Base-by-base conservation (phyloP, 225 moss, liverwort and hornwort species). In the Sphagnum contortum region DNA sequence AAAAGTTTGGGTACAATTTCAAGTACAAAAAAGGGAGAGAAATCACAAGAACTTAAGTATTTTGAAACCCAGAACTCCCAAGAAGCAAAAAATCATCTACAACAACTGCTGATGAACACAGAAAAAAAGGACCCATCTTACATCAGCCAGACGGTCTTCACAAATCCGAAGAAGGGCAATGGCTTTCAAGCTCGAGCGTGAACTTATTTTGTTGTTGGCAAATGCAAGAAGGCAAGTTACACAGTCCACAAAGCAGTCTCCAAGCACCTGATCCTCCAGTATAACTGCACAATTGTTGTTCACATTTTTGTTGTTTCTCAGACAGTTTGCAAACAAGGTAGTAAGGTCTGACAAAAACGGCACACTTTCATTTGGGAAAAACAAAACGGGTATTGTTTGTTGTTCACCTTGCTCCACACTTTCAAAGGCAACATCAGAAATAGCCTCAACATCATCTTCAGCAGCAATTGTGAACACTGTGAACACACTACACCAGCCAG, bases 391-490 rank as follows among this genome's bases (percentile, higher is more conserved):
- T 29, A 29, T 29, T 29, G 29, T 29, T 29, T 29, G 29, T 29
- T 44, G 55, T 53, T 12, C 57, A 91, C 94, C 94, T 88, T 99
- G 93, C 75, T 99, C 98, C 61, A 99, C 93, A 66, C 93, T 99
- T 77, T 93, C 98, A 69, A 93, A 99, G 50, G 98, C 98, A 74
- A 99, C 87, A 60, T 99, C 98, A 2, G 98, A 91, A 78, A 99
- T 99, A 8, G 89, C 84, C 59, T 82, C 89, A 47, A 80, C 82
- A 69, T 84, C 86, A 73, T 98, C 98, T 73, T 78, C 86, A 52
- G 98, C 98, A 62, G 98, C 98, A n/a, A 93, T 93, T 7, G 98
- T 93, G 46, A 99, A 93, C n/a, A 91, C 87, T 93, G 93, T 99
- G 56, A 99, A 99, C 53, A 99, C 98, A 65, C 98, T 99, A 73